Evolutionary conservation across 495 filamentous ascomycete genomes (phyloP), one percentile per base, ranked within the genome.

Genomic region (Hypoxylon trugodes): DNA sequence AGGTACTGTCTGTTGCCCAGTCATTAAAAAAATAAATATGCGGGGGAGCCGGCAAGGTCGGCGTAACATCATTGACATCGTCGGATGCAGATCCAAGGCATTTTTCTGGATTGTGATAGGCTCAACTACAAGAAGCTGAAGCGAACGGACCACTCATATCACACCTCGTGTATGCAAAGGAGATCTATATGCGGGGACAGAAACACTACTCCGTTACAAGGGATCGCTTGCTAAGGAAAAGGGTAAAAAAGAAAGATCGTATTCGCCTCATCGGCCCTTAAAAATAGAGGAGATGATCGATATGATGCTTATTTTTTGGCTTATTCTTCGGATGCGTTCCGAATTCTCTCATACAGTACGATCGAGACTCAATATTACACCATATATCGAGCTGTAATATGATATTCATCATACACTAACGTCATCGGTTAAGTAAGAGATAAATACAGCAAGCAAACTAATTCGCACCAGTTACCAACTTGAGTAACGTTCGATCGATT

Each of bases 161-260:
- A 13, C 41, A 30, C n/a, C 57, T 61, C 57, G 57, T 61, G 48
- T 61, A 61, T 60, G 57, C 57, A 60, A 45, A 10, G 57, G 38
- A 60, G 37, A 51, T 47, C 47, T 36, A 46, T 36, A 19, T 35
- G 15, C 3, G 28, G 28, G 28, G 28, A 10, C 28, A 30, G 28
- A 10, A n/a, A n/a, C n/a, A n/a, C n/a, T n/a, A n/a, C n/a, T n/a
- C n/a, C n/a, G n/a, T n/a, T n/a, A n/a, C n/a, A n/a, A n/a, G 28
- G 28, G 4, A 10, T 30, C 5, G 28, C 10, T 30, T 30, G 28
- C 28, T 30, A 5, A 10, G 28, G 12, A 2, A 41, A 22, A 41
- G 10, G 18, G 4, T 7, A 25, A 38, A 15, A 38, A 51, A 19
- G 15, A 51, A 51, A 38, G 3, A 51, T 38, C 48, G 33, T 38